Evolutionary conservation across 2,329 filamentous ascomycete genomes (phyloP).

Genomic region (Gliomastix tumulicola): DNA sequence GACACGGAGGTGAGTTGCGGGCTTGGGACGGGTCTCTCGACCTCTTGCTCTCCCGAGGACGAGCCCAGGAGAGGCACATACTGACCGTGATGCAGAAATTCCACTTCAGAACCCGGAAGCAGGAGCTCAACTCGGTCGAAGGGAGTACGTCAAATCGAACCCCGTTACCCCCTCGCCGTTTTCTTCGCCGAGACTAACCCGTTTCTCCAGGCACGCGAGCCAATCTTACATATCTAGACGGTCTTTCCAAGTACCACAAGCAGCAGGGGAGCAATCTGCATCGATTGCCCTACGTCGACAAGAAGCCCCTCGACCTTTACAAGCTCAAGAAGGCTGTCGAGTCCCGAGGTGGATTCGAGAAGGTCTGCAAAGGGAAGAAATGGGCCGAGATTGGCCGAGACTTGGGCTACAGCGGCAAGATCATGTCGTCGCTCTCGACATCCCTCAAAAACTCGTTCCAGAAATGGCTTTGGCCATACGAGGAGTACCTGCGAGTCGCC

Average conservation of each 20-base stretch:
- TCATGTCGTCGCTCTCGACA: constrained; percentile 97
- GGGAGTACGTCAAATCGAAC: constrained; percentile 73
- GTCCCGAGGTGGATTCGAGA: constrained; percentile 87
- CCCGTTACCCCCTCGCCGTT: too few relatives aligned
- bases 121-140: constrained; percentile 96
- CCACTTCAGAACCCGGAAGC: constrained; percentile 91
- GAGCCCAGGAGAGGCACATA: neutral
- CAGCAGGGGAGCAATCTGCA: constrained; percentile 93
- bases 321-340: constrained; percentile 96
- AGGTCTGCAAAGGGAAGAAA: constrained; percentile 95
- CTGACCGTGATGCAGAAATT: too few relatives aligned
- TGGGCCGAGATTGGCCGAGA: constrained; percentile 98
- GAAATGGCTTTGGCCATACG: constrained; percentile 93
- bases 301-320: constrained; percentile 91
- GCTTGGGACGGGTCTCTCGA: too few relatives aligned
- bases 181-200: too few relatives aligned
- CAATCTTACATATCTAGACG: constrained; percentile 93
- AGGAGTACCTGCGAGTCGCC: constrained; percentile 83
- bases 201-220: constrained; percentile 73
- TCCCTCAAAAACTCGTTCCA: constrained; percentile 98
- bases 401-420: constrained; percentile 96
- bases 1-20: constrained; percentile 86
- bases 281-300: constrained; percentile 92
- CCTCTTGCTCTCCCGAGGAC: too few relatives aligned
- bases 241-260: constrained; percentile 92